Evolutionary conservation across 2,329 filamentous ascomycete species (phyloP), one percentile per base, ranked within the genome.

Genomic region (Pseudohalonectria lignicola): DNA sequence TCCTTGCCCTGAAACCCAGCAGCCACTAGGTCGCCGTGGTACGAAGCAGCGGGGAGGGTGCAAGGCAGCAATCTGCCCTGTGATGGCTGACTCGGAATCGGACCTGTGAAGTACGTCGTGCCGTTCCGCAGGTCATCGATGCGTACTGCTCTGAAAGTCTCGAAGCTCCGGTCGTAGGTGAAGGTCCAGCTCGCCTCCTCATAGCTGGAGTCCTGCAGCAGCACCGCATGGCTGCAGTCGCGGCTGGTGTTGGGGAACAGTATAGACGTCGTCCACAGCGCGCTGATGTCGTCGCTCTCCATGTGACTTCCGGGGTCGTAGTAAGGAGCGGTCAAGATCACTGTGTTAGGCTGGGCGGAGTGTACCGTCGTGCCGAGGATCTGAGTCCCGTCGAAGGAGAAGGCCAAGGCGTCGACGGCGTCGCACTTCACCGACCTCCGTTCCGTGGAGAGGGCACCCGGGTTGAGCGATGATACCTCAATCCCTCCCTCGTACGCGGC

Each of bases 401-500:
- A 92, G 4, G 76, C 70, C 34, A 92, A 60, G 3, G 76, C 67
- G 52, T 90, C 84, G 4, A 88, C 81, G 2, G 71, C 73, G 51
- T 84, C 79, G 51, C 84, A 90, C 51, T 87, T 86, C 41, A 90
- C 83, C 10, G 83, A 75, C 47, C 85, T 71, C 49, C 81, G 71
- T 47, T 87, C 81, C 0, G 75, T 82, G 11, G 73, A 58, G 20
- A 80, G 51, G 19, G 75, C 76, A 38, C 68, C 73, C 3, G 79
- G 66, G 34, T 74, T 75, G 29, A 94, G 63, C 5, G 86, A 83
- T 20, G 84, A 79, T 0, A 94, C 83, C 56, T 94, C 87, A 44
- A 94, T 88, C n/a, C 84, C 85, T 39, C 84, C 83, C 51, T 86
- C 79, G 56, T 88, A 93, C 7, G 86, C 86, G 13, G 86, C 82